phyloP scores from a whole-genome alignment of 1,139 yeast species.

The Magnusiomyces ingens region DNA sequence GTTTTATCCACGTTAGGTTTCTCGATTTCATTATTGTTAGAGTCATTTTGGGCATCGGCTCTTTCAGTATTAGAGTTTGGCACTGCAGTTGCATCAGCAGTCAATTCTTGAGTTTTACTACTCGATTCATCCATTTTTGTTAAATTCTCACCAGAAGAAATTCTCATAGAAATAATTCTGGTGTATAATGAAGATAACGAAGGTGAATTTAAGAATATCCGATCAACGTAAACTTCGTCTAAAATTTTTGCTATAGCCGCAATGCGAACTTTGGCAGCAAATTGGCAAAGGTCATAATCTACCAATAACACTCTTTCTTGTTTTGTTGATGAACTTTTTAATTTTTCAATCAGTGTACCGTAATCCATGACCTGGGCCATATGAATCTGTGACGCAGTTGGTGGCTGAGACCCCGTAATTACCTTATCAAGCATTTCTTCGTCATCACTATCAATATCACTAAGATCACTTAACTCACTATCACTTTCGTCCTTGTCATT shows the following conservation, averaged over 20 bases:
- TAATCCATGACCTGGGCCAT: conserved; percentile 10
- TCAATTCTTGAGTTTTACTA: no score
- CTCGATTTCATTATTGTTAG: no score
- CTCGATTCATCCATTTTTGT: no score
- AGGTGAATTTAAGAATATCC: conserved; percentile 24
- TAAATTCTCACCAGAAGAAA: not conserved
- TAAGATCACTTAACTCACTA: not conserved
- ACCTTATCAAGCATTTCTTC: conserved; percentile 10
- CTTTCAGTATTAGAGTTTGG: no score
- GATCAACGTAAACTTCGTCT: conserved; percentile 15
- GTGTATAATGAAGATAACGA: conserved; percentile 18
- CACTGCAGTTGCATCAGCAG: no score
- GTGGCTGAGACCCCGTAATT: not conserved
- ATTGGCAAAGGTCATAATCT: conserved; percentile 17
- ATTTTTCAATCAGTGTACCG: conserved; percentile 7
- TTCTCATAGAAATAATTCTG: conserved; percentile 11
- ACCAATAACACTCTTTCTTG: conserved; percentile 11
- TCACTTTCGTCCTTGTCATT: conserved; percentile 4
- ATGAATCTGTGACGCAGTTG: conserved; percentile 5
- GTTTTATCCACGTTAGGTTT: no score
- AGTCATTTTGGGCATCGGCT: no score
- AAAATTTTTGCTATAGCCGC: conserved; percentile 22
- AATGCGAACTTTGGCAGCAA: conserved; percentile 22
- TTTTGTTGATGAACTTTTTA: conserved; percentile 4
- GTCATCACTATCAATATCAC: conserved; percentile 12